Evolutionary conservation across 768 basidiomycete species (phyloP).

Genomic region (Panaeolus papilionaceus): DNA sequence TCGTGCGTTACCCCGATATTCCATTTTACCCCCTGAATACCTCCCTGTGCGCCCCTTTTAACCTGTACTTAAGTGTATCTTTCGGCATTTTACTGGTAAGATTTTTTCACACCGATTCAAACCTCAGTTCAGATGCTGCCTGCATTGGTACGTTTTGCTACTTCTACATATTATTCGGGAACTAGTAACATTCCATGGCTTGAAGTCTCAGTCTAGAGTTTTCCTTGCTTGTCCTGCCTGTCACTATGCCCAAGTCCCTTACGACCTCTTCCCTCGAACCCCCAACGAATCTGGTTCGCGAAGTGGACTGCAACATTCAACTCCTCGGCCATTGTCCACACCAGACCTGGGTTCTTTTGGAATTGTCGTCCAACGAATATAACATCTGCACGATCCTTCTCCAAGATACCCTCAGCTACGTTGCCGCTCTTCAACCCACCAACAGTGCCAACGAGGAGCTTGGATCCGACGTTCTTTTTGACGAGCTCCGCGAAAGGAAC

Average conservation of each 20-base stretch:
- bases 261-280: constrained; percentile 45
- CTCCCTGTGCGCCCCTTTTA: neutral
- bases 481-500: constrained; percentile 62
- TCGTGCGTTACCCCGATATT: constrained; percentile 12
- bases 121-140: neutral
- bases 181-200: neutral
- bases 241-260: constrained; percentile 4
- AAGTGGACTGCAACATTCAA: constrained; percentile 52
- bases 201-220: neutral
- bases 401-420: constrained; percentile 64
- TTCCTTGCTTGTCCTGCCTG: neutral
- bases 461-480: constrained; percentile 47
- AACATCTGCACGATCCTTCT: constrained; percentile 64
- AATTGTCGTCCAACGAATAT: constrained; percentile 60
- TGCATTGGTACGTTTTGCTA: neutral
- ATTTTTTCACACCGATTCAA: neutral
- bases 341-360: constrained; percentile 62
- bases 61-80: neutral
- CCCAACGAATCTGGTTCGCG: constrained; percentile 64
- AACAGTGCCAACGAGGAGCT: constrained; percentile 49
- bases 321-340: constrained; percentile 62
- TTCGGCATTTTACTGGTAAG: neutral
- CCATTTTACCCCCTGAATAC: neutral
- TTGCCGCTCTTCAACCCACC: constrained; percentile 62
- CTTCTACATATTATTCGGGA: neutral